phyloP scores from a whole-genome alignment of 768 basidiomycete species.

The Rhodotorula graminis region DNA sequence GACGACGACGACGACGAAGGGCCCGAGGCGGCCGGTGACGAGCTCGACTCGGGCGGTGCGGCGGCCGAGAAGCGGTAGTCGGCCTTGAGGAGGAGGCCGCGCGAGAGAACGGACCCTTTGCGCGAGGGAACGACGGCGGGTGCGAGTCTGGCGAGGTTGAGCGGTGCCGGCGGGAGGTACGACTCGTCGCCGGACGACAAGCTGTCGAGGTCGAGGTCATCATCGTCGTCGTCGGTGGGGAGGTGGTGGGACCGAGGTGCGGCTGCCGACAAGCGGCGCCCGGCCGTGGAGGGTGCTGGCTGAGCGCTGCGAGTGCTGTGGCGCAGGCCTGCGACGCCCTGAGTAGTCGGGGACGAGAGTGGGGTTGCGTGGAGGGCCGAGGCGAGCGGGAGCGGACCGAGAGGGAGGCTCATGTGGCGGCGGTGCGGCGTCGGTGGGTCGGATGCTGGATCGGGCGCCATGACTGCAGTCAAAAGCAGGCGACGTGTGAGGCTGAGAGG shows the following conservation, averaged over 20 bases:
- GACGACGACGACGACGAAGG: neutral
- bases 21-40: neutral
- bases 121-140: slow-evolving; percentile 67
- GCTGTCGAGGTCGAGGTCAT: neutral
- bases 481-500: no score
- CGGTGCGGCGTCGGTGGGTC: no score
- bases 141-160: slow-evolving; percentile 13
- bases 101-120: slow-evolving; percentile 71
- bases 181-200: neutral
- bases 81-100: slow-evolving; percentile 91
- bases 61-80: slow-evolving; percentile 55
- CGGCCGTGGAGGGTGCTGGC: neutral
- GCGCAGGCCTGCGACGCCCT: no score
- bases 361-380: neutral
- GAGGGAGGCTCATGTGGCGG: no score
- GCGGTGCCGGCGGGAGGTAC: slow-evolving; percentile 6
- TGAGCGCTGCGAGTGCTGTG: no score
- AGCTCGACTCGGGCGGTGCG: slow-evolving; percentile 41
- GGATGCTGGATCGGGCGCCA: no score
- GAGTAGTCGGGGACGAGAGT: neutral
- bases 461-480: no score
- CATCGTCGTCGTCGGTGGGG: neutral
- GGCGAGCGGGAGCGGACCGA: no score
- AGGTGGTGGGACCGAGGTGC: no score
- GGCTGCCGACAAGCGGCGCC: neutral